Base-by-base conservation (phyloP, 2,329 filamentous ascomycete species). In the Nemania serpens region DNA sequence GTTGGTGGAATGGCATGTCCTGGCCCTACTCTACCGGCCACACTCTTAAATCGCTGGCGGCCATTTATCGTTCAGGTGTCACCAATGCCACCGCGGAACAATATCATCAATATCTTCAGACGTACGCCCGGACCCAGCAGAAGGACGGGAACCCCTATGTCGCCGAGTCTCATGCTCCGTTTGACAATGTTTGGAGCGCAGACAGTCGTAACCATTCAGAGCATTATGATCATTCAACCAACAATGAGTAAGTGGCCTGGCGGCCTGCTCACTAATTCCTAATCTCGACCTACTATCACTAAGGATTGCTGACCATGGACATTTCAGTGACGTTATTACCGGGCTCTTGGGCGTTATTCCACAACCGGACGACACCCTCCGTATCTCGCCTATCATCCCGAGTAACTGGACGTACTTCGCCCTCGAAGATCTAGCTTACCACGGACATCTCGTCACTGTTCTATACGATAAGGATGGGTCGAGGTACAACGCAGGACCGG, bases 11-110 rank as follows among this genome's bases (percentile, higher is more conserved):
- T 55, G 78, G 78, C 1, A 76, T 76, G 62, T 77, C 75, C n/a
- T 81, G 78, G 78, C 78, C 78, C 2, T 81, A 74, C 62, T 75
- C 75, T 2, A 80, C 77, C 1, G 66, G 74, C 4, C 75, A 79
- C 56, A 78, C 74, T 13, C 71, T 80, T 5, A 75, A 74, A 15
- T 77, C 77, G 1, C 70, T 80, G 12, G 77, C 76, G 13, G 69
- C 68, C 3, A 75, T 76, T 61, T 71, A 78, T 65, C 65, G 71
- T 55, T 67, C 71, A 56, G 55, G 64, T 22, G 74, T 66, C 62
- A 75, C 67, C 29, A 70, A 75, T 50, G 68, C 75, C 20, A 78
- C 74, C 0, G 67, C 74, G 0, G 71, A 74, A 0, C 72, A 79
- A 55, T 80, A 79, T 62, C 62, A 75, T 37, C 58, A 73, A 1